phyloP scores from a whole-genome alignment of 2,329 filamentous ascomycete species.

The Aspergillus pseudonomiae region DNA sequence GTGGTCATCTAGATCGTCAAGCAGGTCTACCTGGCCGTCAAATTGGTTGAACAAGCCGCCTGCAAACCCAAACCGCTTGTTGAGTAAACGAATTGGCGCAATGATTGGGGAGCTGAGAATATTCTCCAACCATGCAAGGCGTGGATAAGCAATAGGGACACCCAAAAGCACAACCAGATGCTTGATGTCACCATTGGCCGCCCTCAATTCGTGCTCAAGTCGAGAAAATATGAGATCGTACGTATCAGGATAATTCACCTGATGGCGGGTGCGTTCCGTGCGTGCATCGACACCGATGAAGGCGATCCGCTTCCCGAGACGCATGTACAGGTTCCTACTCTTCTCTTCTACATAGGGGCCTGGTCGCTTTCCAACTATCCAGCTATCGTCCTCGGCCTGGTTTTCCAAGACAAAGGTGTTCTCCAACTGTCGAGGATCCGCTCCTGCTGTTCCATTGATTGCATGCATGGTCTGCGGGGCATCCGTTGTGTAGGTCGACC shows the following conservation, averaged over 20 bases:
- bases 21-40: conserved; percentile 71
- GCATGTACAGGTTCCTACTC: conserved; percentile 64
- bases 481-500: conserved; percentile 83
- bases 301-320: conserved; percentile 66
- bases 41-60: conserved; percentile 91
- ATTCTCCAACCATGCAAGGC: conserved; percentile 95
- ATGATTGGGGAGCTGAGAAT: conserved; percentile 84
- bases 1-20: conserved; percentile 69
- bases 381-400: conserved; percentile 67
- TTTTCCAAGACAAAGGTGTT: conserved; percentile 70
- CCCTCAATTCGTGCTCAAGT: conserved; percentile 54
- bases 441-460: conserved; percentile 54
- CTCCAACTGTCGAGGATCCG: conserved; percentile 71
- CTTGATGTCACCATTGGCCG: conserved; percentile 59
- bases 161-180: conserved; percentile 67
- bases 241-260: conserved; percentile 81
- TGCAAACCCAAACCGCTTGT: conserved; percentile 84
- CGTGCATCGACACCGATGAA: conserved; percentile 63
- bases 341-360: conserved; percentile 68
- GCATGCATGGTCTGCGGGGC: conserved; percentile 57
- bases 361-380: conserved; percentile 75
- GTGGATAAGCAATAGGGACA: conserved; percentile 70
- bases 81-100: conserved; percentile 83
- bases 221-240: conserved; percentile 63
- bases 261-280: conserved; percentile 81